Evolutionary conservation across 768 basidiomycete genomes (phyloP).

Genomic region (Amanita rubescens): DNA sequence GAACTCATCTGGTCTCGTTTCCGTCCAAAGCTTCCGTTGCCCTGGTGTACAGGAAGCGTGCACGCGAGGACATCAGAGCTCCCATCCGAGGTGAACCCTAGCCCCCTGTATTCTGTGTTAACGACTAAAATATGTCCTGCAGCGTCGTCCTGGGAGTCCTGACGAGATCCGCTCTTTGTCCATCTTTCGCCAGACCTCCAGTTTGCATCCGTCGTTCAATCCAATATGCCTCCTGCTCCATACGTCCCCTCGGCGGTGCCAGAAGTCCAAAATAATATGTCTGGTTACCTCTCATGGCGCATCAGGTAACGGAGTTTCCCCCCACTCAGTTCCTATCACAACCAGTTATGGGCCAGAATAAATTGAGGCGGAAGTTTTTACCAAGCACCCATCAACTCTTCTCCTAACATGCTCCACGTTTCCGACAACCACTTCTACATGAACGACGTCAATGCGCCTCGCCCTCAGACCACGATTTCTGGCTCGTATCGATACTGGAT

Average conservation of each 20-base stretch:
- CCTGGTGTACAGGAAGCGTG: background rate
- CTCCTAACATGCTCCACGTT: background rate
- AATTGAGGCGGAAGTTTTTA: background rate
- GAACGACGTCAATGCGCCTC: background rate
- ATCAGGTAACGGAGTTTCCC: too few relatives aligned
- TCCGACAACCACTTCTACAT: background rate
- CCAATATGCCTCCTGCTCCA: too few relatives aligned
- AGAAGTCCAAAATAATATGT: too few relatives aligned
- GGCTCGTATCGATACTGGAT: too few relatives aligned
- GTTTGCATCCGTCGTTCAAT: background rate
- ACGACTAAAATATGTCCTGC: background rate
- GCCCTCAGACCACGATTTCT: too few relatives aligned
- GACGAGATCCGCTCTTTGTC: background rate
- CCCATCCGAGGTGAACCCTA: background rate
- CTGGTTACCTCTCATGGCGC: background rate
- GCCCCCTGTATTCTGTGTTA: background rate
- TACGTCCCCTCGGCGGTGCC: too few relatives aligned
- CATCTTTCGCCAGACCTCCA: too few relatives aligned
- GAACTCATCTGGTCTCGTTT: background rate
- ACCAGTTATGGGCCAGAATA: background rate
- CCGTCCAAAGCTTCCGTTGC: background rate
- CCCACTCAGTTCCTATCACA: too few relatives aligned
- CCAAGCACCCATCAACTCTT: background rate
- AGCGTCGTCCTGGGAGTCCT: too few relatives aligned
- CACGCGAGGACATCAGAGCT: background rate